Percentiles rank a stretch among this genome's conserved stretches.
Conservation (phyloP, 2,329 filamentous ascomycete genomes). For the Nannizzia gypsea region DNA sequence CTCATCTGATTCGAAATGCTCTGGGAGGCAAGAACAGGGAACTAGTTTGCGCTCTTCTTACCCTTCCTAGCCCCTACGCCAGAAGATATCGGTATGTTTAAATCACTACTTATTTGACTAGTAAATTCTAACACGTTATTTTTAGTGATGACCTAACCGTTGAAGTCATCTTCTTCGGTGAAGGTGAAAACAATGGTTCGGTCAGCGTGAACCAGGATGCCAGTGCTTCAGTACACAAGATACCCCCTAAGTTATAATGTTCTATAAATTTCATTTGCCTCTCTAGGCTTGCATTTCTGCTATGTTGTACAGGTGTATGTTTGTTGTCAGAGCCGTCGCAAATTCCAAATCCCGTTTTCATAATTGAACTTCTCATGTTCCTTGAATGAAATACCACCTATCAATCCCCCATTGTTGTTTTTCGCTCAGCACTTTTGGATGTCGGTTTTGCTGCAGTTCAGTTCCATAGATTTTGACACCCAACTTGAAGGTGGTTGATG, state of each 20-base stretch:
- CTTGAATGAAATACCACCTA: too few species aligned
- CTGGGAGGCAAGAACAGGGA: constrained; percentile 87
- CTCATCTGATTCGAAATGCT: constrained; percentile 88
- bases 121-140: constrained; percentile 18
- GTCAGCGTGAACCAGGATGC: constrained; percentile 80
- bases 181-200: constrained; percentile 61
- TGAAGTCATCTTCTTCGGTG: constrained; percentile 96
- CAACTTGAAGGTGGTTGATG: too few species aligned
- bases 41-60: constrained; percentile 84
- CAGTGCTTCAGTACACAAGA: constrained; percentile 47
- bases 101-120: background rate
- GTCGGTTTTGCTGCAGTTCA: background rate
- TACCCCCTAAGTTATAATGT: constrained; percentile 40
- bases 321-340: background rate
- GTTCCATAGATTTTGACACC: background rate
- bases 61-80: constrained; percentile 80
- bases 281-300: background rate
- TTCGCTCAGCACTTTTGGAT: background rate
- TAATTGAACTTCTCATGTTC: too few species aligned
- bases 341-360: too few species aligned
- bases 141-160: constrained; percentile 85
- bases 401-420: background rate
- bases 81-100: constrained; percentile 66
- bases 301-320: background rate
- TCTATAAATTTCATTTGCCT: background rate